Evolutionary conservation across 306 rosid genomes (phyloP), one percentile per base, ranked within the genome.

Genomic region (Herpetospermum pedunculosum): DNA sequence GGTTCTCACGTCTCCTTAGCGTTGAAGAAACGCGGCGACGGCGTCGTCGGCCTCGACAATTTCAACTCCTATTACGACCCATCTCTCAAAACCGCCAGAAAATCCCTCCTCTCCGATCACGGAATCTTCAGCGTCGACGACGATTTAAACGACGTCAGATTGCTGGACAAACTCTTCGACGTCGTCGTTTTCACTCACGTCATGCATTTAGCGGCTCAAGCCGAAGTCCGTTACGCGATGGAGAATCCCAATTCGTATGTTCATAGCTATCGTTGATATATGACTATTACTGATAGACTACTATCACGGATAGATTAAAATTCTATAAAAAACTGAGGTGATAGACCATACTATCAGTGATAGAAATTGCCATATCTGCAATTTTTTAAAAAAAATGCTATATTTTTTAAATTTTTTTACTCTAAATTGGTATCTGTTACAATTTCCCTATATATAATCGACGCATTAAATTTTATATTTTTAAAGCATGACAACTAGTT

Each of bases 21-120:
- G 0, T 47, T 88, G 1, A 88, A 88, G 48, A 76, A 78, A 10
- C 67, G 94, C 2, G 94, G 94, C 2, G 94, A 88, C 70, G 94
- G 94, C 54, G 91, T 86, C 75, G 85, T 88, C 4, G 94, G 94
- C 0, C 84, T 88, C 2, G 94, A 88, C 12, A 88, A 84, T 75
- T 88, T 88, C 84, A 88, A 88, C 72, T 70, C 70, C 74, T 88
- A 86, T 75, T 88, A 88, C 74, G 91, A 86, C 29, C 89, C 88
- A 0, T 88, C 94, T 0, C 13, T 88, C 2, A 88, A 88, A 62
- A 83, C 76, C 46, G 89, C 91, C 0, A 86, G 94, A 2, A 80
- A 77, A 46, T 5, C 87, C 0, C 88, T 84, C 4, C 82, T 88
- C 50, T 3, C 14, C 8, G 49, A n/a, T 0, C 86, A 83, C n/a